Conservation (phyloP, 2,329 filamentous ascomycete species). For the Cercospora citrullina region DNA sequence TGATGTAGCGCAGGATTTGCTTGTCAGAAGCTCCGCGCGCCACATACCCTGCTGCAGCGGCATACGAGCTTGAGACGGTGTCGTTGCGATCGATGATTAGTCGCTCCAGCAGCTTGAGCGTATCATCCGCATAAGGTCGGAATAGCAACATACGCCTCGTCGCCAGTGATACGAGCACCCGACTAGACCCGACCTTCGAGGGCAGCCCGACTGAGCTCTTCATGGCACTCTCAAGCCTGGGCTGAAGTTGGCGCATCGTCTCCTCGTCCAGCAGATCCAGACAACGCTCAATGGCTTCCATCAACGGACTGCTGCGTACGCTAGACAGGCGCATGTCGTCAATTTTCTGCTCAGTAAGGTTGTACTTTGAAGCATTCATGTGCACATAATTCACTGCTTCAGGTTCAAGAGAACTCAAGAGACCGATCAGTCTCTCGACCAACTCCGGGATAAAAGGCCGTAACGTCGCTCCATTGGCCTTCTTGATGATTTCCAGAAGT, state of each 20-base stretch:
- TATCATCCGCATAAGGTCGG: conserved; percentile 69
- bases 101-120: conserved; percentile 76
- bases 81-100: conserved; percentile 89
- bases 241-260: conserved; percentile 73
- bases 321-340: conserved; percentile 81
- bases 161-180: conserved; percentile 79
- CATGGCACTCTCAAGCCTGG: conserved; percentile 73
- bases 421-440: conserved; percentile 74
- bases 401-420: conserved; percentile 85
- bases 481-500: conserved; percentile 85
- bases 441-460: conserved; percentile 79
- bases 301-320: conserved; percentile 83
- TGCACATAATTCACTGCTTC: conserved; percentile 91
- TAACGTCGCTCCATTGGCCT: conserved; percentile 72
- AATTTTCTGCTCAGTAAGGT: conserved; percentile 83
- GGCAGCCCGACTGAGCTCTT: conserved; percentile 87
- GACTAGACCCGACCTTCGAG: conserved; percentile 87
- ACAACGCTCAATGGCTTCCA: conserved; percentile 86
- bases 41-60: conserved; percentile 81
- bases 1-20: conserved; percentile 56
- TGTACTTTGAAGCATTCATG: conserved; percentile 79
- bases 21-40: conserved; percentile 64
- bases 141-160: conserved; percentile 77
- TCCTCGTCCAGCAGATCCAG: conserved; percentile 77
- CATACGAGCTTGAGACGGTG: conserved; percentile 87